Evolutionary conservation across 805 yeast genomes (phyloP).

Genomic region (Kodamaea kakaduensis): DNA sequence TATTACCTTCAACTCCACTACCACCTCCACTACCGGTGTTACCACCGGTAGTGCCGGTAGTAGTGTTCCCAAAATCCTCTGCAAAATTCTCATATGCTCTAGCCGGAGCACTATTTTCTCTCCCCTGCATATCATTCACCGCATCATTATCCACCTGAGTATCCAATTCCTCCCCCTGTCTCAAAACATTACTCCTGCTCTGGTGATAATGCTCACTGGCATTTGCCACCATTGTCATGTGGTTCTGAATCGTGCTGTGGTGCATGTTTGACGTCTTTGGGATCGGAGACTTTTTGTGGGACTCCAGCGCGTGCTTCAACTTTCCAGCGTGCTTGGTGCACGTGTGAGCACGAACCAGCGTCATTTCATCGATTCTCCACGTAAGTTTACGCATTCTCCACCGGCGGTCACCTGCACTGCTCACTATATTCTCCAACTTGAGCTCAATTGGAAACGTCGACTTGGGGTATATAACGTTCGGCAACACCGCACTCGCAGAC

Average conservation of each 20-base stretch:
- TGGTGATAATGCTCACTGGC: constrained; percentile 9
- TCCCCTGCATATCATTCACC: constrained; percentile 16
- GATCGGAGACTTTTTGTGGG: constrained; percentile 19
- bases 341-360: constrained; percentile 54
- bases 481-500: constrained; percentile 80
- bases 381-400: constrained; percentile 90
- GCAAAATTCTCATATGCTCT: constrained; percentile 23
- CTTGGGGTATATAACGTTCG: constrained; percentile 85
- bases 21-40: no score
- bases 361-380: constrained; percentile 86
- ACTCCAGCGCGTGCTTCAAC: constrained; percentile 42
- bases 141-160: constrained; percentile 10
- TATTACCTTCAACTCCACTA: no score
- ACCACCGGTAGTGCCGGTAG: no score
- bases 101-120: constrained; percentile 15
- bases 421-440: constrained; percentile 66
- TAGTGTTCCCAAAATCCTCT: constrained; percentile 23
- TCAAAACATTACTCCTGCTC: constrained; percentile 5
- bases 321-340: constrained; percentile 58
- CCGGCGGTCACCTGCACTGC: constrained; percentile 50
- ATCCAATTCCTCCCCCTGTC: constrained; percentile 3
- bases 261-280: constrained; percentile 18
- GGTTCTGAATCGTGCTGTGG: constrained; percentile 29
- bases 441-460: constrained; percentile 81
- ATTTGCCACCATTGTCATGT: constrained; percentile 13